A percentile compares a stretch with the other conserved stretches of the same genome.
These are phyloP conservation scores for Hypoxylon fuscum DNA, from an alignment of 495 filamentous ascomycete genomes.

Conservation along the genomic window DNA sequence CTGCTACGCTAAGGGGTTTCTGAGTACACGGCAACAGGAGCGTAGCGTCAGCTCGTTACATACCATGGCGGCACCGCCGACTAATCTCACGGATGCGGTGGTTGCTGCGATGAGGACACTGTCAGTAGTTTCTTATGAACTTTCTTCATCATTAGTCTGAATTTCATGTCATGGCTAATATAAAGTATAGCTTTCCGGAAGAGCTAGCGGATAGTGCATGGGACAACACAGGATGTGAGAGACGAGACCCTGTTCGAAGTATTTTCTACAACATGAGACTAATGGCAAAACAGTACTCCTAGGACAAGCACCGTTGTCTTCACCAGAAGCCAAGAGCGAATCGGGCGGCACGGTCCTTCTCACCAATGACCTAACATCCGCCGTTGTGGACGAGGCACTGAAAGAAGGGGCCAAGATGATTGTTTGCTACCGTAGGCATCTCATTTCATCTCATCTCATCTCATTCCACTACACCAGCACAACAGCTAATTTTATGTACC, in stretches of 20 bases:
- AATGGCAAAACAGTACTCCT: conserved; percentile 37
- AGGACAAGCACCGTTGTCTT: conserved; percentile 36
- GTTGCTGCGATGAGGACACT: conserved; percentile 82
- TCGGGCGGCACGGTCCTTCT: conserved; percentile 69
- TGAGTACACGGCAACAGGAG: conserved; percentile 1
- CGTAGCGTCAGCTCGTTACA: conserved; percentile 19
- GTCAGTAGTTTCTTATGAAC: conserved; percentile 60
- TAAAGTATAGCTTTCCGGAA: conserved; percentile 77
- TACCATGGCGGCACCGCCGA: conserved; percentile 48
- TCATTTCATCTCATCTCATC: not conserved
- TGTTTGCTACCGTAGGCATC: conserved; percentile 82
- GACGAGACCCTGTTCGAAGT: not conserved
- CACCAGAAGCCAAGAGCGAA: conserved; percentile 4
- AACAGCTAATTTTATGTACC: too few relatives aligned
- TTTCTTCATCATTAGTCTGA: not conserved
- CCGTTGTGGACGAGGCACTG: conserved; percentile 93
- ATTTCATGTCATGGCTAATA: conserved; percentile 19
- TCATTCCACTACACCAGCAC: conserved; percentile 11
- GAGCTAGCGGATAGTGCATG: conserved; percentile 87
- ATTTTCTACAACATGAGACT: conserved; percentile 4
- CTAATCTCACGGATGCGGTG: conserved; percentile 74
- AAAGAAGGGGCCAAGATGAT: conserved; percentile 76
- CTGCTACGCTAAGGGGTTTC: not conserved
- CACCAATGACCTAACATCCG: conserved; percentile 88
- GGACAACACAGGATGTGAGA: conserved; percentile 89